Base-by-base conservation (phyloP, 495 filamentous ascomycete species). In the Parmelia sp. region DNA sequence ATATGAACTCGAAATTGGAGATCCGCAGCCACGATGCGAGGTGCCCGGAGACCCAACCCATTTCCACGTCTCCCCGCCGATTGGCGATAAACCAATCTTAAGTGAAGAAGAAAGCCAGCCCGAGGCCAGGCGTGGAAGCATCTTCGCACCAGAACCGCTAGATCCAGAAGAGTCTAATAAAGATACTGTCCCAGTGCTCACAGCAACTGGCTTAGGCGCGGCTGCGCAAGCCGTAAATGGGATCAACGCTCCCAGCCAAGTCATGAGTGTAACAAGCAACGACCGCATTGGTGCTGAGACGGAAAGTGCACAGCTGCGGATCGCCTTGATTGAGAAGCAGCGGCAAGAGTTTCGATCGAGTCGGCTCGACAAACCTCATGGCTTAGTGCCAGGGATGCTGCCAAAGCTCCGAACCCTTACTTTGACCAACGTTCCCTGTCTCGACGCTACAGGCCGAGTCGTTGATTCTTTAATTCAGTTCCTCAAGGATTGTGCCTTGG, bases 401-500 rank as follows among this genome's bases (percentile, higher is more conserved):
- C 76, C 75, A 21, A 77, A 76, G 47, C 71, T 88, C 14, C 84
- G 82, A 58, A 82, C 80, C 1, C 68, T 88, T 21, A 77, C 83
- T 0, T 67, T 88, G 63, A 86, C 83, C 15, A 81, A 85, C 71
- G 80, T 88, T 21, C 85, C 85, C 4, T 78, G 79, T 8, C 77
- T 79, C 60, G 77, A 83, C 11, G 66, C 73, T 7, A 71, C 73
- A 10, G 74, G 74, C 37, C 71, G 77, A 9, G 73, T 82, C 1
- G 49, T 82, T 7, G 65, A 78, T 25, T 78, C 83, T 14, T 71
- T 88, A 23, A 78, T 77, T 14, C 71, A 77, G 25, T 87, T 86
- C 66, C 84, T 87, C 61, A 79, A 74, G 39, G 81, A 83, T 33
- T 87, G 84, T 66, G 85, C 84, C 35, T 77, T 83, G 40, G 84